These are phyloP conservation scores for Brasenia schreberi DNA, from an alignment of 164 flowering plant species.

Conservation along the genomic window DNA sequence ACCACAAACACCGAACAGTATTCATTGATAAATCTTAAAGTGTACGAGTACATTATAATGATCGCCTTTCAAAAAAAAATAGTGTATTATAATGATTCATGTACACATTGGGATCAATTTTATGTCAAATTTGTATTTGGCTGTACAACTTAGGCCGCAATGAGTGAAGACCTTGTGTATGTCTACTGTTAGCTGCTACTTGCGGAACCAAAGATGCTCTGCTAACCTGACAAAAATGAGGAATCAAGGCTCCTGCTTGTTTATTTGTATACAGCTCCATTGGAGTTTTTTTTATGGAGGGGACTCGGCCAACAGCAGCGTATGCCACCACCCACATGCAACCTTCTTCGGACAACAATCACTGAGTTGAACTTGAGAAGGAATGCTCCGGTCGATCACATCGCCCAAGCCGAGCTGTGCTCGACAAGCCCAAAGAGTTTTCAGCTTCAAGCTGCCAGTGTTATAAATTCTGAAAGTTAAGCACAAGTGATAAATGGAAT, in stretches of 20 bases:
- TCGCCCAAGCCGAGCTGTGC: conserved; percentile 92
- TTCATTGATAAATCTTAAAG: not conserved
- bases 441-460: not conserved
- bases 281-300: not conserved
- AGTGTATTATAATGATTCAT: not conserved
- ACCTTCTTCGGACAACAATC: conserved; percentile 44
- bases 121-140: not conserved
- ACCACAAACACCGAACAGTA: not conserved
- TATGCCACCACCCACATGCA: conserved; percentile 99
- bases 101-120: not conserved
- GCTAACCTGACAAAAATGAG: not conserved
- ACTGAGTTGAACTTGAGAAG: conserved; percentile 52
- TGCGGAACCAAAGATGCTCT: not conserved
- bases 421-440: not conserved
- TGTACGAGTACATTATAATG: not conserved
- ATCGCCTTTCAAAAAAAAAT: no score
- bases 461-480: not conserved
- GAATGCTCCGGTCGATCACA: conserved; percentile 75
- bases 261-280: not conserved
- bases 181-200: not conserved
- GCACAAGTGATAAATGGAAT: not conserved
- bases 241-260: not conserved
- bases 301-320: conserved; percentile 41
- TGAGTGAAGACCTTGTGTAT: not conserved
- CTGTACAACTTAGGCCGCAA: not conserved